Evolutionary conservation across 306 rosid genomes (phyloP).

Genomic region (Carpinus fangiana): DNA sequence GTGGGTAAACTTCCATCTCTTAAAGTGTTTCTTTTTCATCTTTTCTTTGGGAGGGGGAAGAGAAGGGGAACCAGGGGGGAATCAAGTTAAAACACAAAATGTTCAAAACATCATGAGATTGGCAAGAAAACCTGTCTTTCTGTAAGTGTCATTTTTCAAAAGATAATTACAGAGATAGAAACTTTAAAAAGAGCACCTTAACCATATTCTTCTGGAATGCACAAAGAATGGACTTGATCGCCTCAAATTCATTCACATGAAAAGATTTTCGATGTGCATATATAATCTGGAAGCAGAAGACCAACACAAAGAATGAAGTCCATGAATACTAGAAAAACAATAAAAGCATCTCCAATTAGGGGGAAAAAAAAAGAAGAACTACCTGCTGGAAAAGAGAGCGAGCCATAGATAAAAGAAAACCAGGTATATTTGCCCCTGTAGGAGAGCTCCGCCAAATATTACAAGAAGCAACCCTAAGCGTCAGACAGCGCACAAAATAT

Average conservation of each 20-base stretch:
- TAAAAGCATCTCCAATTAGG: not conserved
- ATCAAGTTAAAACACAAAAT: not conserved
- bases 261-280: slow-evolving; percentile 74
- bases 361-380: not conserved
- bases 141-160: not conserved
- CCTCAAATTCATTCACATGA: slow-evolving; percentile 46
- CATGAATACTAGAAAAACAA: slow-evolving; percentile 10
- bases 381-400: slow-evolving; percentile 85
- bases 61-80: not conserved
- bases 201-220: slow-evolving; percentile 31
- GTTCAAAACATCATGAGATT: not conserved
- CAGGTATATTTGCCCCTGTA: slow-evolving; percentile 43
- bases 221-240: slow-evolving; percentile 46
- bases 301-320: slow-evolving; percentile 14
- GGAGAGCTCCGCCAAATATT: slow-evolving; percentile 66
- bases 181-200: slow-evolving; percentile 35
- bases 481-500: slow-evolving; percentile 47
- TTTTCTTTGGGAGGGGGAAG: not conserved
- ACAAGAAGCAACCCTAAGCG: slow-evolving; percentile 61
- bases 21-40: not conserved
- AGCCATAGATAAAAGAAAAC: slow-evolving; percentile 63
- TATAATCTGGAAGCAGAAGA: slow-evolving; percentile 55
- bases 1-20: not conserved
- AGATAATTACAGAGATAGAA: not conserved
- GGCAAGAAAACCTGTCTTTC: not conserved